Percentiles rank a stretch among this genome's conserved stretches.
phyloP scores from a whole-genome alignment of 179 eudicot genomes.

The Carnegiea gigantea region DNA sequence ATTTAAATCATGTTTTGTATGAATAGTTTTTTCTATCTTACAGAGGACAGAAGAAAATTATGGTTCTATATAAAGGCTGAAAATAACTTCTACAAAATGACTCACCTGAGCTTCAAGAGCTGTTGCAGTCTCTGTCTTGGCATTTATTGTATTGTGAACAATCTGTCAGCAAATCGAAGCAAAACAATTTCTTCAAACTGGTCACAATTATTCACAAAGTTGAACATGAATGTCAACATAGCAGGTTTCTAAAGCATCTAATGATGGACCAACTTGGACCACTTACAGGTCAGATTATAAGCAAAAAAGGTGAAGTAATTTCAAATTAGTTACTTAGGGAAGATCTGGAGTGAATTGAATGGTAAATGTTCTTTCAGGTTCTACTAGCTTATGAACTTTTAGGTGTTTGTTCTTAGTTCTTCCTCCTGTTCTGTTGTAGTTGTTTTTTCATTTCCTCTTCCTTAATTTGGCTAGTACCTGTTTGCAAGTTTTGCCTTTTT shows the following conservation, averaged over 20 bases:
- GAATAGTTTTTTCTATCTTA: neutral
- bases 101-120: slow-evolving; percentile 89
- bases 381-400: neutral
- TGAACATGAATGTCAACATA: neutral
- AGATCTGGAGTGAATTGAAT: neutral
- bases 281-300: neutral
- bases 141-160: slow-evolving; percentile 70
- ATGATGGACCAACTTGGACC: neutral
- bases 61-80: neutral
- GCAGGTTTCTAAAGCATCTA: neutral
- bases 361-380: neutral
- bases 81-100: slow-evolving; percentile 13
- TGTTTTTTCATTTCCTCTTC: too few relatives aligned
- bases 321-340: neutral
- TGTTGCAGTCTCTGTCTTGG: slow-evolving; percentile 87
- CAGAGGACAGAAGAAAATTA: neutral
- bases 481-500: too few relatives aligned
- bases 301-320: neutral
- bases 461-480: too few relatives aligned
- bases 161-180: slow-evolving; percentile 43
- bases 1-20: slow-evolving; percentile 2
- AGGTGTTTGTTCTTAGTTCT: too few relatives aligned
- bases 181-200: neutral
- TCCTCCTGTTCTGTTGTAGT: too few relatives aligned
- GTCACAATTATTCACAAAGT: neutral